Percentiles rank a stretch among this genome's conserved stretches.
phyloP scores from a whole-genome alignment of 1,284 basidiomycete genomes.

The Exobasidium cylindrosporum region DNA sequence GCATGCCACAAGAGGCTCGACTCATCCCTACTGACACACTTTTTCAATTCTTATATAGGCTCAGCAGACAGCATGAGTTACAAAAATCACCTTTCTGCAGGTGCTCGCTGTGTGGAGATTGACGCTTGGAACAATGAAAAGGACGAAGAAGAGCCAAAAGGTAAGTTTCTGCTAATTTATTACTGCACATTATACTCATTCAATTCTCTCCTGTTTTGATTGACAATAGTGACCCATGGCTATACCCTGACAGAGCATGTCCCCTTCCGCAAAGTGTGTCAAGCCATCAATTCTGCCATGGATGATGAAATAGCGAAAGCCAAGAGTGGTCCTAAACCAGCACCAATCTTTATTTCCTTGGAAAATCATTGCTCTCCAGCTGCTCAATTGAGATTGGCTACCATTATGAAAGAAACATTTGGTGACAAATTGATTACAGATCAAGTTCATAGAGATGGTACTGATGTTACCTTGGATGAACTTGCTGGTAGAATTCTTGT shows the following conservation, averaged over 20 bases:
- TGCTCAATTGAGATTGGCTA: conserved; percentile 63
- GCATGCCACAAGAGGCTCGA: no score
- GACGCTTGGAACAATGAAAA: conserved; percentile 64
- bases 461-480: conserved; percentile 59
- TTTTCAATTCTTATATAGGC: not conserved
- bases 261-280: conserved; percentile 19
- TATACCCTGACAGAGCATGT: conserved; percentile 28
- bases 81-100: conserved; percentile 62
- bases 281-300: conserved; percentile 23
- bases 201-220: no score
- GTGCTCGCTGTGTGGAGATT: conserved; percentile 67
- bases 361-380: conserved; percentile 65
- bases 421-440: conserved; percentile 60
- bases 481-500: conserved; percentile 63
- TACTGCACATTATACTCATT: not conserved
- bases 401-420: conserved; percentile 63
- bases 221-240: conserved; percentile 62
- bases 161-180: conserved; percentile 63
- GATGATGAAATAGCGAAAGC: conserved; percentile 19
- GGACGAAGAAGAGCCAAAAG: conserved; percentile 61
- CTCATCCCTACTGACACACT: not conserved
- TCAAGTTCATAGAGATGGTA: conserved; percentile 47
- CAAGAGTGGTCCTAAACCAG: conserved; percentile 2
- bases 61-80: conserved; percentile 53
- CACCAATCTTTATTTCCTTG: conserved; percentile 62